Percentiles rank a stretch among this genome's conserved stretches.
These are phyloP conservation scores for Lodderomyces elongisporus DNA, from an alignment of 1,139 yeast species.

Conservation along the genomic window DNA sequence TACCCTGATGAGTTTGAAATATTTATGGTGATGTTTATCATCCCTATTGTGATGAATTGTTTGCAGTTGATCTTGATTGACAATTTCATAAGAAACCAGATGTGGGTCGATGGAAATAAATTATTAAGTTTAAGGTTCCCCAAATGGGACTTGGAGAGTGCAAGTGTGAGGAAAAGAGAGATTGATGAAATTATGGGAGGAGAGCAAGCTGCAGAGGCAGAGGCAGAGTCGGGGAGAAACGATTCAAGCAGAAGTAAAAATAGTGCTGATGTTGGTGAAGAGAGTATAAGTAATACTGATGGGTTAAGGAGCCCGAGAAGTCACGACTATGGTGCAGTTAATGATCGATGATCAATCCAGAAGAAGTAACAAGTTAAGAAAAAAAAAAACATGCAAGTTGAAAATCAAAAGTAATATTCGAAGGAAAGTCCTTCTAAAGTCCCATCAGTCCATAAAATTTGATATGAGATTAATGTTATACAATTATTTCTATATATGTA, in stretches of 20 bases:
- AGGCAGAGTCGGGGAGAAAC: conserved; percentile 39
- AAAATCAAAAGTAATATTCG: too few relatives aligned
- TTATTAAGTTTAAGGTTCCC: conserved; percentile 15
- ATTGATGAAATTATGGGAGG: conserved; percentile 10
- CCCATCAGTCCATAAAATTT: too few relatives aligned
- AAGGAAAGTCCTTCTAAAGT: too few relatives aligned
- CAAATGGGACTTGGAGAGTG: conserved; percentile 13
- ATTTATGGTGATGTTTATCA: conserved; percentile 77
- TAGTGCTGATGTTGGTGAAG: not conserved
- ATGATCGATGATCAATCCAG: not conserved
- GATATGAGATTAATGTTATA: too few relatives aligned
- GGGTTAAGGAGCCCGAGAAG: conserved; percentile 3
- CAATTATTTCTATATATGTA: too few relatives aligned
- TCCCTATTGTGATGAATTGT: conserved; percentile 76
- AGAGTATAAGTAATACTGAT: conserved; percentile 1
- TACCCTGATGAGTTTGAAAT: conserved; percentile 76
- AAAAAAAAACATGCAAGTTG: too few relatives aligned
- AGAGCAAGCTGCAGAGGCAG: conserved; percentile 5
- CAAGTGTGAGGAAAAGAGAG: conserved; percentile 13
- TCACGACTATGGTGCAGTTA: not conserved
- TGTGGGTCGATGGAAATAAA: conserved; percentile 22
- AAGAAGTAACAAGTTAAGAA: not conserved
- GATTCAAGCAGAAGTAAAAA: not conserved
- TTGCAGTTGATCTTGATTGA: conserved; percentile 85
- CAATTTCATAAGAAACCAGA: conserved; percentile 65